Conservation (phyloP, 257 asterid species). For the Ehretia macrophylla region DNA sequence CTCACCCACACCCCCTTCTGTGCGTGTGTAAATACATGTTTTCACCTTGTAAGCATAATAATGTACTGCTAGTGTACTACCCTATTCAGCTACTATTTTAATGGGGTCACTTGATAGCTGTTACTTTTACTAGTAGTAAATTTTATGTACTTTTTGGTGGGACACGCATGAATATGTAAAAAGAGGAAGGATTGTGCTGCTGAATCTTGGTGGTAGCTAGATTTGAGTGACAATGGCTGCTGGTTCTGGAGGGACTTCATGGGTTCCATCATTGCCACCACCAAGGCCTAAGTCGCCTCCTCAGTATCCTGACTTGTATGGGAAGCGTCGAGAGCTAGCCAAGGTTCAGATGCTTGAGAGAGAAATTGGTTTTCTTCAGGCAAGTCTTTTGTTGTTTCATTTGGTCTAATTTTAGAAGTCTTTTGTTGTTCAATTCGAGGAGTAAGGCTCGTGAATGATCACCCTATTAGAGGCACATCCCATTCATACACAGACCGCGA, state of each 20-base stretch:
- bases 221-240: slow-evolving; percentile 32
- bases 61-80: slow-evolving; percentile 2
- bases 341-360: slow-evolving; percentile 78
- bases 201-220: slow-evolving; percentile 6
- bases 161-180: background rate
- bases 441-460: too few species aligned
- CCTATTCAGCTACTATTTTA: too few species aligned
- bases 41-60: background rate
- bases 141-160: slow-evolving; percentile 2
- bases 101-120: background rate
- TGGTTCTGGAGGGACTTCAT: slow-evolving; percentile 27
- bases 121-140: background rate
- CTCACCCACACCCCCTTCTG: slow-evolving; percentile 5
- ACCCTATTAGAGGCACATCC: too few species aligned
- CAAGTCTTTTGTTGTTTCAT: slow-evolving; percentile 15
- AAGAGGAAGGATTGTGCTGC: background rate
- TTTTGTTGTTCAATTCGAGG: too few species aligned
- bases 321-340: slow-evolving; percentile 72
- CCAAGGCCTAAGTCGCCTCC: slow-evolving; percentile 94
- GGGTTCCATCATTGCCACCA: slow-evolving; percentile 66
- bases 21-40: slow-evolving; percentile 1
- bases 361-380: slow-evolving; percentile 82
- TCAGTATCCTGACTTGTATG: slow-evolving; percentile 81
- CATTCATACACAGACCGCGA: too few species aligned
- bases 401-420: background rate